Base-by-base conservation (phyloP, 169 alveolate species). In the Cryptosporidium tyzzeri region DNA sequence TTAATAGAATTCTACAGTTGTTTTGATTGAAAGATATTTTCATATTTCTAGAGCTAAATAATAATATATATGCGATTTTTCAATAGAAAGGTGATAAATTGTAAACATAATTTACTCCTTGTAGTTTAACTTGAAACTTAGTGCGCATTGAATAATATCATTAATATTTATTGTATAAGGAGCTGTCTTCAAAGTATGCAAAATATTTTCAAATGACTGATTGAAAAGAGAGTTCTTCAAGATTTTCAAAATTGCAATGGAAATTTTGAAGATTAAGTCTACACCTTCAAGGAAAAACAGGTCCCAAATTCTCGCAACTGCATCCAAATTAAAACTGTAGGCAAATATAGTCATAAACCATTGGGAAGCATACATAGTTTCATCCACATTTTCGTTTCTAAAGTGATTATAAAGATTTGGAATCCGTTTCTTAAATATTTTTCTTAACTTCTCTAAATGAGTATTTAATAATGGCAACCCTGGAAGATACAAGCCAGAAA, bases 311-410 rank as follows among this genome's bases (percentile, higher is more conserved):
- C 98, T 93, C 31, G 94, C 95, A 48, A 95, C 95, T 9, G 71
- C 53, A 33, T 94, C 94, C 53, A 95, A 86, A 39, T 92, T 87
- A 41, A 96, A 93, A 70, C 94, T 94, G 75, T 93, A 93, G 23
- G 96, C 92, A 94, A 95, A 97, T n/a, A 97, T 94, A 59, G 98
- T 96, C 95, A 96, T 93, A 86, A 97, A 94, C 98, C 99, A 97
- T 70, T 96, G 96, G 39, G 98, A 94, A 0, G 97, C 96, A 89
- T 93, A 97, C 97, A 97, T 95, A 33, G 97, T 93, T 16, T 98
- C 96, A 69, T 93, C 95, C 61, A 96, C 96, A 84, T 94, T 92
- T 71, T 91, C 94, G 59, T 91, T 85, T 74, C 71, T 85, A 55
- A 96, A 61, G 48, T 94, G 94, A 35, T 74, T 85, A 75, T 84